phyloP scores from a whole-genome alignment of 2,329 filamentous ascomycete genomes.

The Colletotrichum paranaense region DNA sequence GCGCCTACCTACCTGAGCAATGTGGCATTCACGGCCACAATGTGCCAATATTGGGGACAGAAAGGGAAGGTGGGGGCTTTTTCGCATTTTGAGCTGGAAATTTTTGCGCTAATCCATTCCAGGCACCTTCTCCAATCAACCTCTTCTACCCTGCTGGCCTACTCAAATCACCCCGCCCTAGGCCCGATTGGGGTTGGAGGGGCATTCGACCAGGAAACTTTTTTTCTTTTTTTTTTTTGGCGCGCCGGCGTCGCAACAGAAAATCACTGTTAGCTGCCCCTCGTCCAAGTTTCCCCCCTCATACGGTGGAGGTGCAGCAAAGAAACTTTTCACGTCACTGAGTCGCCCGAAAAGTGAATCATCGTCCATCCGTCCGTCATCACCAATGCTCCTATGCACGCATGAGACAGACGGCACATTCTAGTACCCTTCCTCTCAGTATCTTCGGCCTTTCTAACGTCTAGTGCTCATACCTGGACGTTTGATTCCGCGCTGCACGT shows the following conservation, averaged over 20 bases:
- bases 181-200: slow-evolving; percentile 15
- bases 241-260: slow-evolving; percentile 18
- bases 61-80: slow-evolving; percentile 22
- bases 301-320: slow-evolving; percentile 5
- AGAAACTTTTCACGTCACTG: slow-evolving; percentile 9
- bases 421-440: background rate
- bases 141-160: background rate
- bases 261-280: background rate
- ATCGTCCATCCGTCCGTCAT: background rate
- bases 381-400: background rate
- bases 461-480: background rate
- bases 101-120: slow-evolving; percentile 21
- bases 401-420: background rate
- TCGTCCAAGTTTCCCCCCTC: background rate
- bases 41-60: no score
- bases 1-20: no score
- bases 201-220: slow-evolving; percentile 19
- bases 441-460: background rate
- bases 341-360: background rate
- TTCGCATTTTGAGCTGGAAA: slow-evolving; percentile 19
- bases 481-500: background rate
- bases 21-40: no score
- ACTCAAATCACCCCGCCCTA: slow-evolving; percentile 16
- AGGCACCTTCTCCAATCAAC: background rate
- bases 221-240: background rate